These are phyloP conservation scores for Collybia sp. DNA, from an alignment of 768 basidiomycete genomes.

Conservation along the genomic window DNA sequence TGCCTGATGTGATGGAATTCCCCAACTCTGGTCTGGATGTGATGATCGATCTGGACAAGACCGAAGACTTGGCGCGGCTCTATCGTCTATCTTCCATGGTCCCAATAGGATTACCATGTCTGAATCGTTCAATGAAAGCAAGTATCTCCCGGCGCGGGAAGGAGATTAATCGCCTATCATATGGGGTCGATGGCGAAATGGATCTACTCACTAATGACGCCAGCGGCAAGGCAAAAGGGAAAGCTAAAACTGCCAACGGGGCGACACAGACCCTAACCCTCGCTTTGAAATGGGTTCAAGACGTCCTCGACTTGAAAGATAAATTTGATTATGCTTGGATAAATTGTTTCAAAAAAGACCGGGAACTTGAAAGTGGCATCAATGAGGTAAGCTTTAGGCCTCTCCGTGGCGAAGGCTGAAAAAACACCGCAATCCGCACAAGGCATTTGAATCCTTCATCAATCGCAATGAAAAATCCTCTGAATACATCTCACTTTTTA, in stretches of 20 bases:
- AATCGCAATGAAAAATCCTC: constrained; percentile 84
- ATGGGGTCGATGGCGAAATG: constrained; percentile 30
- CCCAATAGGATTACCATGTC: constrained; percentile 53
- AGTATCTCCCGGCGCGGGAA: constrained; percentile 73
- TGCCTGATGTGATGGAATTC: constrained; percentile 72
- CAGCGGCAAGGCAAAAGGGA: constrained; percentile 36
- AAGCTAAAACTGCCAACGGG: constrained; percentile 39
- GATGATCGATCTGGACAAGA: constrained; percentile 82
- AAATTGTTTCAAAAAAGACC: constrained; percentile 65
- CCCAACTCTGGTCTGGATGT: constrained; percentile 78
- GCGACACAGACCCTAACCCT: constrained; percentile 44
- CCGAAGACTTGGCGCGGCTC: constrained; percentile 71
- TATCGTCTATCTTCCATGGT: constrained; percentile 74
- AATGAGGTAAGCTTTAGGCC: constrained; percentile 61
- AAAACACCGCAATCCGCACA: background rate
- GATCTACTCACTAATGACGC: constrained; percentile 31
- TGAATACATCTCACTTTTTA: constrained; percentile 94
- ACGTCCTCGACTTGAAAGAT: constrained; percentile 88
- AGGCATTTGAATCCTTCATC: constrained; percentile 94
- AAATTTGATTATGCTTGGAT: constrained; percentile 78
- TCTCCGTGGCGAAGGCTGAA: background rate
- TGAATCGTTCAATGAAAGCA: constrained; percentile 66
- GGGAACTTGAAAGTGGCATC: constrained; percentile 72
- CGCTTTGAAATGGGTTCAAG: constrained; percentile 92
- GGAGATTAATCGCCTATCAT: constrained; percentile 69